A percentile compares a stretch with the other conserved stretches of the same genome.
phyloP scores from a whole-genome alignment of 139 green algal genomes.

The Chlorella vulgaris region DNA sequence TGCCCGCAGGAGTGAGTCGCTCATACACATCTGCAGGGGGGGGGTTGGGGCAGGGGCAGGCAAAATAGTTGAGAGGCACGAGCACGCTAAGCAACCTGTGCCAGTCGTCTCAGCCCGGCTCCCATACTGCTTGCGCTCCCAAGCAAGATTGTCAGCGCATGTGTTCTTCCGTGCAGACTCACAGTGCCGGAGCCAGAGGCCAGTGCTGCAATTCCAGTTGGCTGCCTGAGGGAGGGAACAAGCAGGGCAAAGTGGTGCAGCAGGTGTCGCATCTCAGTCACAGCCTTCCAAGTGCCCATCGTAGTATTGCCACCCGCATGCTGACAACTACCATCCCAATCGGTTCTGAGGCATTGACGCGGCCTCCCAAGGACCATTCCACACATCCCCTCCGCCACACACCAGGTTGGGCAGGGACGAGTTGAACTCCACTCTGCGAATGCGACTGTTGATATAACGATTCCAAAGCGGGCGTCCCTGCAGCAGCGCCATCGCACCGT shows the following conservation, averaged over 20 bases:
- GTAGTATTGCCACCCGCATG: too few species aligned
- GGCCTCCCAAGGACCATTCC: too few species aligned
- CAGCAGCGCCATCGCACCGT: background rate
- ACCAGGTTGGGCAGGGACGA: constrained; percentile 64
- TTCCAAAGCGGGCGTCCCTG: constrained; percentile 57
- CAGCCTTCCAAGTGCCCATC: too few species aligned
- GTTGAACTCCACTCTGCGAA: constrained; percentile 70
- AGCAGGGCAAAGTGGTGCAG: too few species aligned
- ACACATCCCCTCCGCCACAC: too few species aligned
- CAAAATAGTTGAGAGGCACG: background rate
- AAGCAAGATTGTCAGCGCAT: background rate
- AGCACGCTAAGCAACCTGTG: background rate
- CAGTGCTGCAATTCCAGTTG: constrained; percentile 85
- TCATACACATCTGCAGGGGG: constrained; percentile 84
- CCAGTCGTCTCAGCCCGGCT: background rate
- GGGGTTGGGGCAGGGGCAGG: background rate
- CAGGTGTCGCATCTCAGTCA: too few species aligned
- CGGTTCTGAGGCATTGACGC: too few species aligned
- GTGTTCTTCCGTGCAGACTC: background rate
- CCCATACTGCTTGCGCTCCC: background rate
- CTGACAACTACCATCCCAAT: too few species aligned
- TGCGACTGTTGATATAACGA: constrained; percentile 72
- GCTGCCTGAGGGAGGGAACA: too few species aligned
- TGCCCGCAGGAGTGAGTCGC: constrained; percentile 62
- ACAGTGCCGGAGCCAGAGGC: constrained; percentile 71